These are phyloP conservation scores for Saitozyma podzolica DNA, from an alignment of 768 basidiomycete species.

Conservation along the genomic window DNA sequence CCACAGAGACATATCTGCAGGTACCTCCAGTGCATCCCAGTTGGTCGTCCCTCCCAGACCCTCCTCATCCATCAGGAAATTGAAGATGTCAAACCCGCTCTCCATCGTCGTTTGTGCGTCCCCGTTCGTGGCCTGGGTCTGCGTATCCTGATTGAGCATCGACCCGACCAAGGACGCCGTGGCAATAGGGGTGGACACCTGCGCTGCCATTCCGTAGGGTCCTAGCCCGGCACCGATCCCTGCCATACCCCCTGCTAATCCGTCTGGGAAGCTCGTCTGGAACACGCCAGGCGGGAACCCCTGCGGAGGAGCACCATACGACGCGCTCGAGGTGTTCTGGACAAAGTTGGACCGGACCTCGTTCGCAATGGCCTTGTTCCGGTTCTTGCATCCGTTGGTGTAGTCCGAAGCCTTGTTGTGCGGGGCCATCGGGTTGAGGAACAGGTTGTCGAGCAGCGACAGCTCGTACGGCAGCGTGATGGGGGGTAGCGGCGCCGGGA, in stretches of 20 bases:
- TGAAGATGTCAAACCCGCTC: conserved; percentile 29
- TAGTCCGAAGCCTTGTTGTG: conserved; percentile 52
- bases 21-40: conserved; percentile 25
- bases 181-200: conserved; percentile 6
- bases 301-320: conserved; percentile 8
- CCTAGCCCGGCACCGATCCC: conserved; percentile 13
- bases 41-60: conserved; percentile 25
- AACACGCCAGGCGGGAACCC: conserved; percentile 22
- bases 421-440: conserved; percentile 50
- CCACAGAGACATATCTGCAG: conserved; percentile 16
- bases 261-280: conserved; percentile 7
- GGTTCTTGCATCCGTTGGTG: conserved; percentile 35
- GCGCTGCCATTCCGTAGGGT: conserved; percentile 27
- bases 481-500: conserved; percentile 45
- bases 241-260: not conserved
- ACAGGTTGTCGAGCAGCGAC: conserved; percentile 51
- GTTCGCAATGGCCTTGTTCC: conserved; percentile 9
- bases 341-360: conserved; percentile 1
- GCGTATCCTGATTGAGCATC: not conserved
- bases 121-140: not conserved
- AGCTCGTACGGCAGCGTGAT: conserved; percentile 50
- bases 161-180: no score
- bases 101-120: not conserved
- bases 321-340: not conserved
- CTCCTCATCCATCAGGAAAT: conserved; percentile 38